Percentiles rank a stretch among this genome's conserved stretches.
These are phyloP conservation scores for Bacidia gigantensis DNA, from an alignment of 495 filamentous ascomycete species.

Conservation along the genomic window DNA sequence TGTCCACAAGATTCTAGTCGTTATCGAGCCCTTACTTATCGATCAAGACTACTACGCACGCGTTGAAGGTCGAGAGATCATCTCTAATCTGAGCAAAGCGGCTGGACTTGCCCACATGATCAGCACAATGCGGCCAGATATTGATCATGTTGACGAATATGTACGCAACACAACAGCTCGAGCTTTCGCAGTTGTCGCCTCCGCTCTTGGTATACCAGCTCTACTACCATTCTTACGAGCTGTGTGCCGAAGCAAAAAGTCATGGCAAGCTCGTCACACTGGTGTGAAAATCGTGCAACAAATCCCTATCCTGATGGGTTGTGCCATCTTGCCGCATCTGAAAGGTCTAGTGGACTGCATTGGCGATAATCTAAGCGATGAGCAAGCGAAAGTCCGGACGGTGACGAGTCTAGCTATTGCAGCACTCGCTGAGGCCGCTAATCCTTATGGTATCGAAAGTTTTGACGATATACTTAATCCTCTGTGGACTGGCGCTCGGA, in stretches of 20 bases:
- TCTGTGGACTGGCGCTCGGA: conserved; percentile 81
- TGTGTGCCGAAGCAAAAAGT: conserved; percentile 94
- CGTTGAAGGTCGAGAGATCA: conserved; percentile 96
- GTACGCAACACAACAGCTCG: conserved; percentile 98
- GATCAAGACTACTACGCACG: conserved; percentile 99
- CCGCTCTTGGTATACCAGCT: conserved; percentile 88
- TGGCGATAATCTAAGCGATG: conserved; percentile 86
- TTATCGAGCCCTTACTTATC: conserved; percentile 96
- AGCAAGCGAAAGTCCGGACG: conserved; percentile 93
- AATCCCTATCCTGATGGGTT: conserved; percentile 99
- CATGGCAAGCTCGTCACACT: conserved; percentile 98
- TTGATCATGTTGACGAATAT: conserved; percentile 96
- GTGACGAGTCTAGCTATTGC: conserved; percentile 92
- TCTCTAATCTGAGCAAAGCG: conserved; percentile 92
- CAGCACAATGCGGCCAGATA: conserved; percentile 96
- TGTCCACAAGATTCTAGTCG: conserved; percentile 96
- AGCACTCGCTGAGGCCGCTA: conserved; percentile 88
- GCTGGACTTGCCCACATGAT: conserved; percentile 99
- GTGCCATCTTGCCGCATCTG: conserved; percentile 88
- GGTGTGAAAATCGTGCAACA: conserved; percentile 99
- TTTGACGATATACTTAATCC: conserved; percentile 97
- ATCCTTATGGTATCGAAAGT: conserved; percentile 97
- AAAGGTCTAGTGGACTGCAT: conserved; percentile 96
- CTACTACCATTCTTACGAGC: conserved; percentile 90
- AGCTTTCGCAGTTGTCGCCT: conserved; percentile 95